A percentile compares a stretch with the other conserved stretches of the same genome.
These are phyloP conservation scores for Cutaneotrichosporon sp. DNA, from an alignment of 1,284 basidiomycete genomes.

Conservation along the genomic window DNA sequence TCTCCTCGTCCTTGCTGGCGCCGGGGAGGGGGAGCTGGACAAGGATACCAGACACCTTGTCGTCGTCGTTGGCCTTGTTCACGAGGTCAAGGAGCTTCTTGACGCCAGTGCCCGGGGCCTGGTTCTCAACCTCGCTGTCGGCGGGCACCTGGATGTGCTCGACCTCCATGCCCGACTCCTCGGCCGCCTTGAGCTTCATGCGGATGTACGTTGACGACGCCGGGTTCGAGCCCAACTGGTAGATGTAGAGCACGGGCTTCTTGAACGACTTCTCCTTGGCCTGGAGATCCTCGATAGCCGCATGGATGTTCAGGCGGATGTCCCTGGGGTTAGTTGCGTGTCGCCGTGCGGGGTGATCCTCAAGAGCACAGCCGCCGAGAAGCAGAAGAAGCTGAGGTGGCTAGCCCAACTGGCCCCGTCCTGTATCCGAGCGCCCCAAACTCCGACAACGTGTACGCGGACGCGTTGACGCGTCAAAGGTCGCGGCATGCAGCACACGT, in stretches of 20 bases:
- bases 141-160: conserved; percentile 75
- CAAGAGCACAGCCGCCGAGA: background rate
- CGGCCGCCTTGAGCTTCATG: conserved; percentile 95
- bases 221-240: conserved; percentile 88
- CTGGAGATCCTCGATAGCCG: conserved; percentile 62
- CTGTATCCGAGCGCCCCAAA: background rate
- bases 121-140: conserved; percentile 58
- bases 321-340: conserved; percentile 57
- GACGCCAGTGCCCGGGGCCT: conserved; percentile 53
- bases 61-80: conserved; percentile 78
- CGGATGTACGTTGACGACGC: conserved; percentile 93
- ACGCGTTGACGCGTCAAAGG: background rate
- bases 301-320: conserved; percentile 71
- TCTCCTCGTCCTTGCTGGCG: conserved; percentile 79
- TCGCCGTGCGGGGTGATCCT: background rate
- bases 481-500: background rate
- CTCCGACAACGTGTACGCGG: background rate
- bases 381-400: background rate
- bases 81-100: conserved; percentile 77
- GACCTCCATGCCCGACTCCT: conserved; percentile 89
- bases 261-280: conserved; percentile 75
- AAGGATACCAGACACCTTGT: conserved; percentile 80
- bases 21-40: conserved; percentile 96
- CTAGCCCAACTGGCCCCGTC: background rate
- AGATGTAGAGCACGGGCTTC: conserved; percentile 78